Percentiles rank a stretch among this genome's conserved stretches.
Evolutionary conservation across 352 stramenopile species (phyloP).

Genomic region (Pythium chondricola): DNA sequence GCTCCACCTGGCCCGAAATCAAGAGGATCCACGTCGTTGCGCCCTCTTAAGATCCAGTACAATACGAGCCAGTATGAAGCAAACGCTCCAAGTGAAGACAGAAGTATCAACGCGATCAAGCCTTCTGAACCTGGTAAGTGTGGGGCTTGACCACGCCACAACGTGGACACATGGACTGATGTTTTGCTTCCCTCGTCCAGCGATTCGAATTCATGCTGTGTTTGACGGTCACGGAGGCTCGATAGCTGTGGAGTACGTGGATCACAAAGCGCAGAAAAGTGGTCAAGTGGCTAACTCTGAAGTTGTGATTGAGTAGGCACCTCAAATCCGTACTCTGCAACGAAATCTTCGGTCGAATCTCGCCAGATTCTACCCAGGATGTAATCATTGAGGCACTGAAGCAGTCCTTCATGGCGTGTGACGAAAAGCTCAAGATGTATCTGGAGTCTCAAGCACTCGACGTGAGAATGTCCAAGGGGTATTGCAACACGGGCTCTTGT

Average conservation of each 20-base stretch:
- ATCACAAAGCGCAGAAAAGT: background rate
- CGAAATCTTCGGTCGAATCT: conserved; percentile 10
- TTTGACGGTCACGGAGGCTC: conserved; percentile 66
- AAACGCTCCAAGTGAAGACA: conserved; percentile 61
- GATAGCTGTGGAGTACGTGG: conserved; percentile 46
- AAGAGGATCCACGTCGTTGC: background rate
- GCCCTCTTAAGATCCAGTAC: conserved; percentile 13
- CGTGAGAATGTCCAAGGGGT: conserved; percentile 50
- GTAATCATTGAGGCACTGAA: conserved; percentile 19
- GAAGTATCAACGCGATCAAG: conserved; percentile 48
- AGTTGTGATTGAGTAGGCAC: no score
- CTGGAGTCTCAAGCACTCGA: conserved; percentile 34
- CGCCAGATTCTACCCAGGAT: conserved; percentile 7
- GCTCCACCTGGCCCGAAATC: no score
- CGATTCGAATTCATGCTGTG: conserved; percentile 43
- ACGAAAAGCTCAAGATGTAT: conserved; percentile 51
- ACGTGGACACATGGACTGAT: no score
- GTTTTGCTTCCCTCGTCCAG: conserved; percentile 6
- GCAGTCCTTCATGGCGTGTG: conserved; percentile 41
- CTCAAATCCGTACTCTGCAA: conserved; percentile 10
- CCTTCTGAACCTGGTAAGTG: conserved; percentile 22
- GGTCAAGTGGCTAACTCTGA: background rate
- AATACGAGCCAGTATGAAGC: conserved; percentile 59
- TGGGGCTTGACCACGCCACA: no score
- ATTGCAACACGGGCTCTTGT: conserved; percentile 65